Evolutionary conservation across 495 filamentous ascomycete species (phyloP), one percentile per base, ranked within the genome.

Genomic region (Xanthoparmelia taractica): DNA sequence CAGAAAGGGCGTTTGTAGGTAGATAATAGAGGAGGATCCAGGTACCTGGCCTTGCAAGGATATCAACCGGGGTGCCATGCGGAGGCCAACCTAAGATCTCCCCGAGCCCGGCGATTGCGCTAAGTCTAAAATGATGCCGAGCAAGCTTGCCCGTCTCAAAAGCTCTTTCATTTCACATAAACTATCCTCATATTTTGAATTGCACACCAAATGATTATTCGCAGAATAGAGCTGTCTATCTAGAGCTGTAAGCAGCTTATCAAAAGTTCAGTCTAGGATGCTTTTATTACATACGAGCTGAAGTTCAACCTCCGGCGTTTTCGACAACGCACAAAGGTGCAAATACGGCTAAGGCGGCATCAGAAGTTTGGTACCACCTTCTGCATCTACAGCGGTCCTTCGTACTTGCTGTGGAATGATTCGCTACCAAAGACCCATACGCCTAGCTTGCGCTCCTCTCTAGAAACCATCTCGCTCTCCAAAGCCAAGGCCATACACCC

Each of bases 271-370:
- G 7, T 4, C 3, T 17, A 57, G n/a, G 6, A 63, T 63, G 60
- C 40, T 55, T 11, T 8, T 18, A 57, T 45, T n/a, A 56, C 23
- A 56, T 17, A 15, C 37, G 6, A 23, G 12, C 13, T n/a, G 11
- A n/a, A 61, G 18, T 20, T 48, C 2, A 31, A 7, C 12, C 15
- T 23, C 15, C 27, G 31, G 48, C 48, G 12, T 17, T 17, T 31
- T 31, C 25, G 1, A 31, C 13, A 18, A 52, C 25, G 48, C 50
- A 54, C 38, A 38, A 63, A 63, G 52, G 37, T 34, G 60, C 60
- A 10, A 56, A 45, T 36, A 12, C 31, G n/a, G n/a, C 38, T 57
- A 37, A 31, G 17, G 31, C 60, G 54, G 15, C 43, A 34, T 25
- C 52, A 33, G 20, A 18, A 34, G 15, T 6, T 37, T 55, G 29